phyloP scores from a whole-genome alignment of 1,139 yeast species.

The Taphrina populina region DNA sequence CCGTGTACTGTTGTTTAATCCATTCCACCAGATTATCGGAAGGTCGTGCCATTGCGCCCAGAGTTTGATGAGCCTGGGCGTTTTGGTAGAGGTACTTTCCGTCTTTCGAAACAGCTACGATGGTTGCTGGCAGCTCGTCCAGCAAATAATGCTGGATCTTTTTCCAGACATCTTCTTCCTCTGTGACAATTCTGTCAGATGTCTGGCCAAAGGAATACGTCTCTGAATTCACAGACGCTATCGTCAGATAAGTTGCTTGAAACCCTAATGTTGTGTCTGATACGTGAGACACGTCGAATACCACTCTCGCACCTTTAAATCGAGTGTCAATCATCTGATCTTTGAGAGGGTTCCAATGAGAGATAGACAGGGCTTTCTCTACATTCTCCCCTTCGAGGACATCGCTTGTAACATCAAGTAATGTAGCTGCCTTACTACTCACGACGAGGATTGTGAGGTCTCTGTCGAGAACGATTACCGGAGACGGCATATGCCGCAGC shows the following conservation, averaged over 20 bases:
- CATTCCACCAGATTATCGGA: slow-evolving; percentile 10
- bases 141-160: slow-evolving; percentile 10
- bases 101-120: slow-evolving; percentile 27
- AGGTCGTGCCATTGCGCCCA: slow-evolving; percentile 22
- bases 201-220: not conserved
- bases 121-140: slow-evolving; percentile 20
- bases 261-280: not conserved
- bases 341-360: slow-evolving; percentile 4
- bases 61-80: slow-evolving; percentile 11
- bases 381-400: slow-evolving; percentile 5
- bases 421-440: slow-evolving; percentile 9
- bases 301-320: slow-evolving; percentile 3
- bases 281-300: slow-evolving; percentile 7
- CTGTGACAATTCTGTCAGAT: not conserved
- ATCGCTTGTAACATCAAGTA: not conserved
- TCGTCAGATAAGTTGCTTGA: slow-evolving; percentile 8
- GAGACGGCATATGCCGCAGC: slow-evolving; percentile 11
- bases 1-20: slow-evolving; percentile 21
- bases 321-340: slow-evolving; percentile 25
- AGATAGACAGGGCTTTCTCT: slow-evolving; percentile 2
- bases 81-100: slow-evolving; percentile 27
- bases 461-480: slow-evolving; percentile 9
- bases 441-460: slow-evolving; percentile 7
- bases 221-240: not conserved
- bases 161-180: slow-evolving; percentile 18